Conservation (phyloP, 2,329 filamentous ascomycete species). For the Conoideocrella luteorostrata region DNA sequence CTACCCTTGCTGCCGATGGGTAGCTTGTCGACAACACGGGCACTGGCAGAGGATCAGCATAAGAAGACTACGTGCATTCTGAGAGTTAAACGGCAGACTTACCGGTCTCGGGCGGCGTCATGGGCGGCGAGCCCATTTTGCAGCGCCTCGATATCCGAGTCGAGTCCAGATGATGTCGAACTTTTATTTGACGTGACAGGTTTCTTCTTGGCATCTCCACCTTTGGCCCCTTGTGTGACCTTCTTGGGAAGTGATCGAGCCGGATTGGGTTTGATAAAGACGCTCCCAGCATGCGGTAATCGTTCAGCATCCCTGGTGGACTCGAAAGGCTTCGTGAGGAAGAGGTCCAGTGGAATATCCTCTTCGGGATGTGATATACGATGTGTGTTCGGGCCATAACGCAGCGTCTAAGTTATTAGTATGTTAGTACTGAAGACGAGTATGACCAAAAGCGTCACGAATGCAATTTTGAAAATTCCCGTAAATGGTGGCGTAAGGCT, state of each 20-base stretch:
- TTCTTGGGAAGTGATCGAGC: slow-evolving; percentile 13
- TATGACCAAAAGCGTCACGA: slow-evolving; percentile 6
- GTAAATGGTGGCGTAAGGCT: no score
- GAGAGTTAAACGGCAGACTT: slow-evolving; percentile 14
- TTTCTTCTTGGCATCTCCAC: slow-evolving; percentile 23
- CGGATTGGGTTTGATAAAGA: slow-evolving; percentile 37
- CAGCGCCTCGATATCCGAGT: slow-evolving; percentile 45
- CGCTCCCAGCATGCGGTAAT: slow-evolving; percentile 44
- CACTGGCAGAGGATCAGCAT: slow-evolving; percentile 25
- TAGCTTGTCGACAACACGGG: slow-evolving; percentile 28
- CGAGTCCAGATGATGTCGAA: slow-evolving; percentile 33
- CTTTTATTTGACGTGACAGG: slow-evolving; percentile 24
- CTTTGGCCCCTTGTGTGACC: slow-evolving; percentile 24
- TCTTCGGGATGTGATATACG: slow-evolving; percentile 38
- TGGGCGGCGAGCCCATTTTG: slow-evolving; percentile 34
- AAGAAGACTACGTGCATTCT: no score
- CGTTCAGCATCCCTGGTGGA: slow-evolving; percentile 39
- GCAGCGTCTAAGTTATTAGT: slow-evolving; percentile 40
- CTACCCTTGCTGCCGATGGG: slow-evolving; percentile 31
- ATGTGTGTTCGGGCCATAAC: slow-evolving; percentile 46
- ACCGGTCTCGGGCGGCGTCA: slow-evolving; percentile 30
- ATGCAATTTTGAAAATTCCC: no score
- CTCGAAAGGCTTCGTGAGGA: slow-evolving; percentile 45
- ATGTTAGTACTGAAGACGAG: neutral
- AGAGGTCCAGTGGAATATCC: slow-evolving; percentile 49